Evolutionary conservation across 176 grass and related monocot genomes (phyloP).

Genomic region (Poa pratensis): DNA sequence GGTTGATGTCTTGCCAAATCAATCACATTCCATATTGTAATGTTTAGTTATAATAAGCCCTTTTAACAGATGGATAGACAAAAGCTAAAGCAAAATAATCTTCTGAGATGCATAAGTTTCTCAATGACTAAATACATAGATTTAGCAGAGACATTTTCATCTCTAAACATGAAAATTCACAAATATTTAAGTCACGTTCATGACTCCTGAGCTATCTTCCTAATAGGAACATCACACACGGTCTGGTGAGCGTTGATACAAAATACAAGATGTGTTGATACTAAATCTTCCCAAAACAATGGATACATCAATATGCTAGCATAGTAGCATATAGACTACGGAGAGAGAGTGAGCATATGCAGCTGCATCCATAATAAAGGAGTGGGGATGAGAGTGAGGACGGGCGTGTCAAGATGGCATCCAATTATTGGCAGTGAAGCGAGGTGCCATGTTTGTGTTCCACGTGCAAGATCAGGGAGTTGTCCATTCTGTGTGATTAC

Average conservation of each 20-base stretch:
- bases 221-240: neutral
- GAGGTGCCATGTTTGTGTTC: neutral
- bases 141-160: constrained; percentile 4
- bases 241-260: neutral
- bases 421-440: constrained; percentile 2
- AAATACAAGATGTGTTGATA: neutral
- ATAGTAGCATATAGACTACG: neutral
- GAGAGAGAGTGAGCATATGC: neutral
- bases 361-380: neutral
- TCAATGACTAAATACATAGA: neutral
- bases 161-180: neutral
- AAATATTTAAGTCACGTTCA: neutral
- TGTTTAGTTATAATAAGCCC: neutral
- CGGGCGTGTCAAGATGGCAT: neutral
- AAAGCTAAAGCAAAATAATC: constrained; percentile 5
- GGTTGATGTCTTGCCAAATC: neutral
- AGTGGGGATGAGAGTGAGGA: neutral
- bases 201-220: neutral
- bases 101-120: constrained; percentile 8
- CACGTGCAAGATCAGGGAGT: neutral
- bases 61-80: neutral
- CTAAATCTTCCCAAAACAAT: neutral
- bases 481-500: neutral
- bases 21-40: constrained; percentile 13
- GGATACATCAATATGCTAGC: constrained; percentile 5